These are phyloP conservation scores for Globisporangium orthogonon DNA, from an alignment of 352 stramenopile species.

Conservation along the genomic window DNA sequence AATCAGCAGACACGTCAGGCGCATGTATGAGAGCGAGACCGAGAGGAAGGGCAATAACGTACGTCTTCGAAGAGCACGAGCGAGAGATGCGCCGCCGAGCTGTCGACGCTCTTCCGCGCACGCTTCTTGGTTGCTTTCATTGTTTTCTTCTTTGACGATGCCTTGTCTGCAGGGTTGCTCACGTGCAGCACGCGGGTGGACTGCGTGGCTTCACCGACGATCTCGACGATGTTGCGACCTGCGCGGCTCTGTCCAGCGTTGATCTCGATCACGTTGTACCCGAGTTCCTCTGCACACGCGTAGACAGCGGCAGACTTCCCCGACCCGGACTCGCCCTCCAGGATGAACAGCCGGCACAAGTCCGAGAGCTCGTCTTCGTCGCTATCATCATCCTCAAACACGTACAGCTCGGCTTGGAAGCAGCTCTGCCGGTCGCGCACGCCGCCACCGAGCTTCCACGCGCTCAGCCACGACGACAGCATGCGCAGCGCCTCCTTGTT, in stretches of 20 bases:
- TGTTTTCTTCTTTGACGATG: conserved; percentile 23
- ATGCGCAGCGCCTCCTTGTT: conserved; percentile 57
- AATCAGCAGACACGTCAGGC: background rate
- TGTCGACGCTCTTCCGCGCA: conserved; percentile 28
- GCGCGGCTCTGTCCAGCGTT: conserved; percentile 72
- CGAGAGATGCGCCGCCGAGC: conserved; percentile 44
- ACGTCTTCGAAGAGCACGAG: conserved; percentile 84
- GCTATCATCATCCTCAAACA: conserved; percentile 53
- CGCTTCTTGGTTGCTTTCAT: conserved; percentile 36
- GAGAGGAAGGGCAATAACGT: conserved; percentile 9
- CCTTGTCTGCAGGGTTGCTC: conserved; percentile 24
- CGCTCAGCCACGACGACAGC: conserved; percentile 64
- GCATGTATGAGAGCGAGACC: background rate
- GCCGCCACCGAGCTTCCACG: conserved; percentile 58
- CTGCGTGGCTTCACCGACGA: conserved; percentile 80
- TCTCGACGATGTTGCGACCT: conserved; percentile 60
- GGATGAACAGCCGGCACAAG: conserved; percentile 61
- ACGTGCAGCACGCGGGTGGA: conserved; percentile 69
- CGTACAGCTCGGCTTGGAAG: conserved; percentile 60
- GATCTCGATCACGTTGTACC: conserved; percentile 83
- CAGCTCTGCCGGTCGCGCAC: conserved; percentile 35
- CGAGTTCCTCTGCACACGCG: conserved; percentile 71
- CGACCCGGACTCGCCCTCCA: conserved; percentile 62
- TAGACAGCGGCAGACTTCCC: conserved; percentile 81
- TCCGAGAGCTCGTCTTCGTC: conserved; percentile 46